Conservation (phyloP, 345 rosid genomes). For the Melastoma malabathricum region DNA sequence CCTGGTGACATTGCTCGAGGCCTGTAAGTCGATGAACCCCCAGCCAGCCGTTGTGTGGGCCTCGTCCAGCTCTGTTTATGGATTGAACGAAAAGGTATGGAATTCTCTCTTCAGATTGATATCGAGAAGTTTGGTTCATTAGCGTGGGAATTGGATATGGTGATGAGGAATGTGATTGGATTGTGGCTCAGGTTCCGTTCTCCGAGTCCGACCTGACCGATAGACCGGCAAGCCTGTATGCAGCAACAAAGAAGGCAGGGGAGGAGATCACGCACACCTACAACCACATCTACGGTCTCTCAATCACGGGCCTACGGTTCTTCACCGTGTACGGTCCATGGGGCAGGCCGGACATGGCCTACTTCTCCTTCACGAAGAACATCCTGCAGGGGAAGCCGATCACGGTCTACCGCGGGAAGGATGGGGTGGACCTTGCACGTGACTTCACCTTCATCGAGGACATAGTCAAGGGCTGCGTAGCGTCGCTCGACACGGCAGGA, state of each 20-base stretch:
- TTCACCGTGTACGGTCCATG: slow-evolving; percentile 84
- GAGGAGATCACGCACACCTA: slow-evolving; percentile 76
- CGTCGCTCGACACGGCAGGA: slow-evolving; percentile 51
- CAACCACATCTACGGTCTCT: slow-evolving; percentile 67
- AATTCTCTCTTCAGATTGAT: too few species aligned
- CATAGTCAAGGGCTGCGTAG: slow-evolving; percentile 64
- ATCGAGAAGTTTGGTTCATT: too few species aligned
- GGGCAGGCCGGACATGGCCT: slow-evolving; percentile 91
- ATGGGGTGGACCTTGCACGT: slow-evolving; percentile 53
- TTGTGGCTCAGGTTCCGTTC: slow-evolving; percentile 22
- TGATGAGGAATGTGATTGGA: too few species aligned
- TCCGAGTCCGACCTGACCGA: slow-evolving; percentile 62
- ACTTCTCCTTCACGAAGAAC: slow-evolving; percentile 49
- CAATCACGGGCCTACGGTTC: slow-evolving; percentile 65
- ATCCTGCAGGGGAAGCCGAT: slow-evolving; percentile 69
- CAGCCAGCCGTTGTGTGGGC: slow-evolving; percentile 85
- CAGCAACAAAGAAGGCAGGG: slow-evolving; percentile 80
- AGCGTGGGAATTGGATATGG: too few species aligned
- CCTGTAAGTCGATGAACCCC: slow-evolving; percentile 53
- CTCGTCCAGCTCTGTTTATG: slow-evolving; percentile 74
- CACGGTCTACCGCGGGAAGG: slow-evolving; percentile 53
- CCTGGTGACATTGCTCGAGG: slow-evolving; percentile 55
- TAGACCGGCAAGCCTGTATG: slow-evolving; percentile 73
- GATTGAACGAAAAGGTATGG: slow-evolving; percentile 40
- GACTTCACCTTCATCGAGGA: slow-evolving; percentile 84